Evolutionary conservation across 2,329 filamentous ascomycete genomes (phyloP).

Genomic region (Fusarium fujikuroi): DNA sequence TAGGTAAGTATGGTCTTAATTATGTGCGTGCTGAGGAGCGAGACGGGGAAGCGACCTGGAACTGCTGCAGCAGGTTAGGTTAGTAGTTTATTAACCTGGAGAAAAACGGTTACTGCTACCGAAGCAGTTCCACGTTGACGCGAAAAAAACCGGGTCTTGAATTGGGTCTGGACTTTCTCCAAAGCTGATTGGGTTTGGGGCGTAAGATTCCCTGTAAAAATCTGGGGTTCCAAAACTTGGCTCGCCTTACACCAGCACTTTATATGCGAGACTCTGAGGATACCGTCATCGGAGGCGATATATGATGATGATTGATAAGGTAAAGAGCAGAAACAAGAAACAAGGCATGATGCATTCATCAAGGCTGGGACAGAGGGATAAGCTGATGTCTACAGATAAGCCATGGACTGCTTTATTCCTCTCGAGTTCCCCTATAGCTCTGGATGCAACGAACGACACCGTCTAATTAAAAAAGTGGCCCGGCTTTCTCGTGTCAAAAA

Average conservation of each 20-base stretch:
- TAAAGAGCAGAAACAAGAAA: conserved; percentile 23
- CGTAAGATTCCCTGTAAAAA: conserved; percentile 29
- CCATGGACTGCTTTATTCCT: neutral
- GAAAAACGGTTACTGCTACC: conserved; percentile 35
- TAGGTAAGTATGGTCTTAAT: conserved; percentile 8
- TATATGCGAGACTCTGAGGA: conserved; percentile 4
- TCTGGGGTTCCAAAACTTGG: conserved; percentile 33
- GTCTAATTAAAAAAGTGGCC: conserved; percentile 40
- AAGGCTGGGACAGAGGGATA: neutral
- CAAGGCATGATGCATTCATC: neutral
- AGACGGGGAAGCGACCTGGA: conserved; percentile 15
- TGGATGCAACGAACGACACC: conserved; percentile 20
- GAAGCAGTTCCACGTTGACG: conserved; percentile 39
- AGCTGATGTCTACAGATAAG: neutral
- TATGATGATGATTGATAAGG: conserved; percentile 35
- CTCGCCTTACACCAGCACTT: conserved; percentile 24
- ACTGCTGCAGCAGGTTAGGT: neutral
- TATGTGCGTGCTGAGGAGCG: conserved; percentile 10
- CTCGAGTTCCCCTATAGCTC: neutral
- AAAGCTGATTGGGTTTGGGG: conserved; percentile 30
- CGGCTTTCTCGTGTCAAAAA: conserved; percentile 31
- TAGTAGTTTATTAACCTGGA: conserved; percentile 26
- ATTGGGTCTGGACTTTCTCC: conserved; percentile 19
- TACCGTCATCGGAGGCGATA: conserved; percentile 26
- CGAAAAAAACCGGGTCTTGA: conserved; percentile 35